These are phyloP conservation scores for Pseudopyricularia javanii DNA, from an alignment of 2,329 filamentous ascomycete genomes.

Conservation along the genomic window DNA sequence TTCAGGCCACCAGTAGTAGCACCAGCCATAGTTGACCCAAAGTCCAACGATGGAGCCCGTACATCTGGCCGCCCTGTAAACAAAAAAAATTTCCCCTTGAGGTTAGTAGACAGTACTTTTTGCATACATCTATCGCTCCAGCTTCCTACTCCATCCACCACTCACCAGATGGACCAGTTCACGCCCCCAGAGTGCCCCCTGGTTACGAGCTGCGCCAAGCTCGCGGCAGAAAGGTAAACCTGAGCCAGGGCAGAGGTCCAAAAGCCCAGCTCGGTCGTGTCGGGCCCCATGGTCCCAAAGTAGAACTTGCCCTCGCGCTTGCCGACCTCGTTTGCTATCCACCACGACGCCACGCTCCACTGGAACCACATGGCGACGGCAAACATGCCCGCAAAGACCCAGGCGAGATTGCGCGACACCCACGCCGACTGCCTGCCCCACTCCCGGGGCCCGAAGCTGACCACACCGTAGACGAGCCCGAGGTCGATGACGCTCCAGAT, in stretches of 20 bases:
- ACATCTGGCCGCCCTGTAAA: conserved; percentile 28
- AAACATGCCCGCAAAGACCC: background rate
- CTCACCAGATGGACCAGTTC: conserved; percentile 35
- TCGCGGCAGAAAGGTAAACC: conserved; percentile 5
- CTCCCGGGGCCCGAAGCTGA: background rate
- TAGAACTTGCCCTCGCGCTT: conserved; percentile 30
- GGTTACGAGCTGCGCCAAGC: conserved; percentile 27
- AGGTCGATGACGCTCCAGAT: conserved; percentile 1
- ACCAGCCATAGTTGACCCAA: conserved; percentile 21
- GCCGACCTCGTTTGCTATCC: background rate
- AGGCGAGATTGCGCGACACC: background rate
- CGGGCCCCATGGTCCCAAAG: conserved; percentile 24
- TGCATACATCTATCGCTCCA: no score
- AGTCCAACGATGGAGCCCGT: conserved; percentile 29
- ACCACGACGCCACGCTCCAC: conserved; percentile 1
- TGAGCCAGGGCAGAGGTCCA: conserved; percentile 24
- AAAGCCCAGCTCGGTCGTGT: conserved; percentile 36
- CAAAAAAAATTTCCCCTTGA: no score
- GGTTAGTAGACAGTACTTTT: no score
- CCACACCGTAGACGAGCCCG: conserved; percentile 2
- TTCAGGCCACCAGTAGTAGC: conserved; percentile 38
- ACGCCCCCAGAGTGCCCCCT: conserved; percentile 36
- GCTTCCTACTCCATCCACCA: no score
- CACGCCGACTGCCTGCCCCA: background rate
- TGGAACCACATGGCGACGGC: background rate